These are phyloP conservation scores for Xylaria sp. DNA, from an alignment of 2,329 filamentous ascomycete genomes.

Conservation along the genomic window DNA sequence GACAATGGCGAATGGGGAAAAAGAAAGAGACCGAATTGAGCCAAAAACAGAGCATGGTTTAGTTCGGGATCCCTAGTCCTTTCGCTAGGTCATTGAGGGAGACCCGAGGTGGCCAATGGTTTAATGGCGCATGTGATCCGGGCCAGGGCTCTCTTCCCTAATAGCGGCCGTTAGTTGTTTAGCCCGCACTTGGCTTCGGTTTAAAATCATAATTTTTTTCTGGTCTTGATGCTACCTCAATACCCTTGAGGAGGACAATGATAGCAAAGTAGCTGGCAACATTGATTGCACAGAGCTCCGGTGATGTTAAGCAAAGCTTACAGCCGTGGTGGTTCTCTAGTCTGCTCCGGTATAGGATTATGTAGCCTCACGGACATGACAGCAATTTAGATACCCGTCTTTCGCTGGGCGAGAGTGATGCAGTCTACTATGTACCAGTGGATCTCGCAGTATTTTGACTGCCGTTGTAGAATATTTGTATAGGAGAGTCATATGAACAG, in stretches of 20 bases:
- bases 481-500: background rate
- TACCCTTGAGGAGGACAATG: background rate
- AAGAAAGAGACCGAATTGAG: background rate
- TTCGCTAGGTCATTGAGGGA: background rate
- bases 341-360: background rate
- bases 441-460: background rate
- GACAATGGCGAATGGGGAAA: background rate
- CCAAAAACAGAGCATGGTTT: background rate
- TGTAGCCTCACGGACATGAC: constrained; percentile 11
- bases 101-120: background rate
- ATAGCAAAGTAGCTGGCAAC: background rate
- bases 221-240: background rate
- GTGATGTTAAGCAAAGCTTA: constrained; percentile 5
- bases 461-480: background rate
- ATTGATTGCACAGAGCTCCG: background rate
- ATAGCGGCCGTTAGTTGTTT: background rate
- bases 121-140: background rate
- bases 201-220: background rate
- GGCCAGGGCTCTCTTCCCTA: background rate
- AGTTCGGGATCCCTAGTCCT: background rate
- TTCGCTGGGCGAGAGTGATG: constrained; percentile 1
- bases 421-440: background rate
- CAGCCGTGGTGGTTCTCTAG: constrained; percentile 19
- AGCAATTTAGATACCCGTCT: background rate
- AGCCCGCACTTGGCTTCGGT: background rate